These are phyloP conservation scores for Ascoidea asiatica DNA, from an alignment of 805 yeast genomes.

Conservation along the genomic window DNA sequence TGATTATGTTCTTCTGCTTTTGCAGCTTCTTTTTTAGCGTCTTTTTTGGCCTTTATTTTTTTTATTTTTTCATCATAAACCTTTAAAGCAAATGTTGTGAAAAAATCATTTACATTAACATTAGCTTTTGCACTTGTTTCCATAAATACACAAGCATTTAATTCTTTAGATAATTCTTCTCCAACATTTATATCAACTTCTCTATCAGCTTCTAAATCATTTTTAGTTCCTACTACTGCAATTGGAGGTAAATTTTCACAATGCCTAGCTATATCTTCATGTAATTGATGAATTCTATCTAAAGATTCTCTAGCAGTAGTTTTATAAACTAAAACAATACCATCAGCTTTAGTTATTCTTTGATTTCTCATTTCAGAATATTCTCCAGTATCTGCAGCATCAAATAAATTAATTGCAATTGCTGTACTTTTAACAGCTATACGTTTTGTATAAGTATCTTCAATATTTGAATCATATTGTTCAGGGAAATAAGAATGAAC, in stretches of 20 bases:
- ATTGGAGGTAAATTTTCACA: background rate
- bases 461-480: constrained; percentile 15
- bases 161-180: background rate
- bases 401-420: background rate
- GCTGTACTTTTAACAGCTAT: background rate
- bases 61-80: background rate
- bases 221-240: background rate
- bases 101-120: background rate
- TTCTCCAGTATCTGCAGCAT: background rate
- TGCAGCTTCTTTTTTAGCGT: background rate
- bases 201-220: background rate
- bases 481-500: constrained; percentile 13
- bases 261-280: background rate
- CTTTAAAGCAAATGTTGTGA: background rate
- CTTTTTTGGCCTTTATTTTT: background rate
- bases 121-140: background rate
- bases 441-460: constrained; percentile 14
- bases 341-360: constrained; percentile 25
- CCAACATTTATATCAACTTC: background rate
- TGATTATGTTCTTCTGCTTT: background rate
- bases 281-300: constrained; percentile 14
- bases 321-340: constrained; percentile 34
- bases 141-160: background rate
- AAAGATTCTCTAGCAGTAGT: constrained; percentile 35
- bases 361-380: constrained; percentile 3